phyloP scores from a whole-genome alignment of 306 rosid species.

The Leucaena leucocephala region DNA sequence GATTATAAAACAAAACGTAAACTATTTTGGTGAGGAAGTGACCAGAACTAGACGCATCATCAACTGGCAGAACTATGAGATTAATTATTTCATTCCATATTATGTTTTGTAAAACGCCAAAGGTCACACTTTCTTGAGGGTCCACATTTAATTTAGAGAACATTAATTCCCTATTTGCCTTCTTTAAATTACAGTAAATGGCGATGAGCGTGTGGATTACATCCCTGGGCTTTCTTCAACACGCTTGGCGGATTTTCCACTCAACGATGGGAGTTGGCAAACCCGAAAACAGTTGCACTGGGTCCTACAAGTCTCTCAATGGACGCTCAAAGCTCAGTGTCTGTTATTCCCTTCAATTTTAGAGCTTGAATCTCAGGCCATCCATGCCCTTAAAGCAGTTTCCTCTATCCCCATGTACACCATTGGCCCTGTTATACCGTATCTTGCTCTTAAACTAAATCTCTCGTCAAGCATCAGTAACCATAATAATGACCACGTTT shows the following conservation, averaged over 20 bases:
- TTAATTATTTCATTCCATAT: too few species aligned
- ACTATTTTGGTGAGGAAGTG: too few species aligned
- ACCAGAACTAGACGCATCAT: too few species aligned
- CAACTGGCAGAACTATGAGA: too few species aligned
- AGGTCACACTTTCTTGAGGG: too few species aligned
- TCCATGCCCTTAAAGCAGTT: conserved; percentile 39
- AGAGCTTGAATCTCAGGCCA: conserved; percentile 50
- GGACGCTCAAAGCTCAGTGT: conserved; percentile 48
- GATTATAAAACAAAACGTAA: too few species aligned
- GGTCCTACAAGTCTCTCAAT: conserved; percentile 18
- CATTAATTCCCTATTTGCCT: not conserved
- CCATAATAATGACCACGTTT: not conserved
- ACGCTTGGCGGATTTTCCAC: conserved; percentile 37
- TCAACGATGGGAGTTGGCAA: conserved; percentile 13
- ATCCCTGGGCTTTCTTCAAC: conserved; percentile 45
- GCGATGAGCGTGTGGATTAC: conserved; percentile 39
- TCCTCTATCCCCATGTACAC: conserved; percentile 47
- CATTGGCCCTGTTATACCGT: conserved; percentile 57
- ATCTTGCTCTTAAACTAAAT: conserved; percentile 10
- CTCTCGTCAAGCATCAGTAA: not conserved
- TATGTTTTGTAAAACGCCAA: too few species aligned
- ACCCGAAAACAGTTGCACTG: conserved; percentile 13
- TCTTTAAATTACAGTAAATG: conserved; percentile 32
- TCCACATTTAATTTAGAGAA: not conserved
- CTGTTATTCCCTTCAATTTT: conserved; percentile 42